Percentiles rank a stretch among this genome's conserved stretches.
phyloP scores from a whole-genome alignment of 148 eudicot species.

The Rhododendron ferrugineum region DNA sequence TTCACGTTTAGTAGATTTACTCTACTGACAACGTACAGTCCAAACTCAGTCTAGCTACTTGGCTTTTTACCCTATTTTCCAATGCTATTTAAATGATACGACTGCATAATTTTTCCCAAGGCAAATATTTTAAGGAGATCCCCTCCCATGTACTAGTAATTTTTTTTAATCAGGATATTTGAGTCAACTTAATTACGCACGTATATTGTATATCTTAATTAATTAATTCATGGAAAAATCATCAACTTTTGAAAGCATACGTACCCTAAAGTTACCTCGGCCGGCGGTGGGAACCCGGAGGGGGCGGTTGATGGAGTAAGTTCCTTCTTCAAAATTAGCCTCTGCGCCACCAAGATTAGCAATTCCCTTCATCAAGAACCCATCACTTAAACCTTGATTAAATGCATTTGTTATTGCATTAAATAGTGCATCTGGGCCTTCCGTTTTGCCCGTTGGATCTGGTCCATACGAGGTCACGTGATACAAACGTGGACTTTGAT shows the following conservation, averaged over 20 bases:
- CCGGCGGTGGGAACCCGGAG: conserved; percentile 43
- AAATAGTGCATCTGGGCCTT: conserved; percentile 59
- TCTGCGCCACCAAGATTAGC: conserved; percentile 65
- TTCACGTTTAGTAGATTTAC: no score
- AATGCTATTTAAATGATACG: no score
- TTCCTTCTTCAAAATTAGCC: conserved; percentile 71
- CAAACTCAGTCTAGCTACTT: no score
- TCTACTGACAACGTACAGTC: no score
- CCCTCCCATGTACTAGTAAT: no score
- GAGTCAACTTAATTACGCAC: no score
- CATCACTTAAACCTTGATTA: conserved; percentile 22
- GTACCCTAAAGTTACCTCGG: conserved; percentile 69
- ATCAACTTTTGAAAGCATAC: not conserved
- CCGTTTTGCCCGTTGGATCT: conserved; percentile 68
- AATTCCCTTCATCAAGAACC: conserved; percentile 41
- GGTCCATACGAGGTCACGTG: conserved; percentile 73
- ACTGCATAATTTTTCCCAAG: no score
- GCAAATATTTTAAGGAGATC: no score
- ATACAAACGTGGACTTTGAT: conserved; percentile 23
- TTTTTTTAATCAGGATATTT: no score
- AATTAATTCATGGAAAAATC: no score
- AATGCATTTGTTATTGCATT: conserved; percentile 55
- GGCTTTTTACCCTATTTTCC: no score
- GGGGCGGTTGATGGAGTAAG: conserved; percentile 61
- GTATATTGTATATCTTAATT: no score